Base-by-base conservation (phyloP, 352 stramenopile species). In the Blastocystis sp. region DNA sequence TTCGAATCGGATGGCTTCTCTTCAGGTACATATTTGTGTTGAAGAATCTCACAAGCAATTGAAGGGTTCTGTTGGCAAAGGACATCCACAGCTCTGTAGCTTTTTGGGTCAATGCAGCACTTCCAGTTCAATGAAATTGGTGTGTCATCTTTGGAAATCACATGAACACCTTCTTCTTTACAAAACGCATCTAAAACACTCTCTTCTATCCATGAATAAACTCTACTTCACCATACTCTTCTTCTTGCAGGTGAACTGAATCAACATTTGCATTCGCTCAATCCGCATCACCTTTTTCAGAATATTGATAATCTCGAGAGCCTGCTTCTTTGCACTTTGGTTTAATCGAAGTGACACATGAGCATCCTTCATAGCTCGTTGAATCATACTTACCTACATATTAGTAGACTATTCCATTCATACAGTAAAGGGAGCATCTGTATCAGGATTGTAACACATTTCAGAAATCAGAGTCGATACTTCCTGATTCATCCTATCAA, bases 361-460 rank as follows among this genome's bases (percentile, higher is more conserved):
- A 51, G 95, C 94, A 86, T 96, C 92, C 86, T 96, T 95, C 94
- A 99, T 98, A 21, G 95, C 93, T 65, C 95, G 93, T 89, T 97
- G 91, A 86, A 99, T 97, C 88, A 98, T 95, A 11, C 92, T 94
- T 88, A 96, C 94, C 90, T 93, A 69, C 4, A 61, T 19, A 69
- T 66, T 9, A 54, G 27, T 16, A 67, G 32, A 1, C n/a, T 49
- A 27, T 51, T 32, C 32, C 52, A 7, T 32, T 56, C 88, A 61
- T 78, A 95, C 92, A 1, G 96, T 96, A 88, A 98, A 98, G 24
- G 95, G 95, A 1, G 94, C 91, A 58, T 97, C 95, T 56, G 93
- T 97, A 9, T 90, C 90, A 0, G 95, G 94, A 89, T 98, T 97
- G 32, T 98, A 94, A 88, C 95, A 98, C 88, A 98, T 98, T 89